phyloP scores from a whole-genome alignment of 2,329 filamentous ascomycete species.

The Rutstroemia sp. region DNA sequence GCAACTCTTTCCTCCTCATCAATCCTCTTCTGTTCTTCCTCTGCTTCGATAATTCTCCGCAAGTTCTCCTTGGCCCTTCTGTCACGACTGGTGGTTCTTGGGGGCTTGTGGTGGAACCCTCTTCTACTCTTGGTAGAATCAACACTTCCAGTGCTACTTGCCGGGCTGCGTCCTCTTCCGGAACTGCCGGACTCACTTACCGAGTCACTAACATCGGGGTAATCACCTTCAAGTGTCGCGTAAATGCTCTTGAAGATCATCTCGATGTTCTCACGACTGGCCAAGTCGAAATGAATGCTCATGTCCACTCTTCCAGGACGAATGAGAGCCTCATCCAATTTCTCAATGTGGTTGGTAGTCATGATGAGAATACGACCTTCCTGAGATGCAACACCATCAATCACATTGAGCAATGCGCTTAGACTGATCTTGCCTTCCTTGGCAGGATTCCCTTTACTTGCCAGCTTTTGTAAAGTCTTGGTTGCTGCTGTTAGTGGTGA shows the following conservation, averaged over 20 bases:
- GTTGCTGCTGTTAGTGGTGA: not conserved
- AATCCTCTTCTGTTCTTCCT: conserved; percentile 13
- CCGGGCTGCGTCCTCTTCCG: conserved; percentile 37
- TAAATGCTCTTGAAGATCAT: conserved; percentile 28
- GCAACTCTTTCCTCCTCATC: conserved; percentile 16
- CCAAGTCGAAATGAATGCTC: conserved; percentile 44
- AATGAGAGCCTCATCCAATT: conserved; percentile 53
- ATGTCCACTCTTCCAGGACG: conserved; percentile 57
- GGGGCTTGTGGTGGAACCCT: conserved; percentile 8
- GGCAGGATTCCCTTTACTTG: not conserved
- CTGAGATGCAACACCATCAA: conserved; percentile 60
- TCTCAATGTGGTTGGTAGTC: conserved; percentile 61
- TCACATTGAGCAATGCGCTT: conserved; percentile 59
- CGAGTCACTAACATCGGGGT: conserved; percentile 1
- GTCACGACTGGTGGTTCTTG: conserved; percentile 23
- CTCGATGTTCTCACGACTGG: conserved; percentile 22
- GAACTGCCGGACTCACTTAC: conserved; percentile 27
- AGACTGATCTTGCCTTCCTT: conserved; percentile 48
- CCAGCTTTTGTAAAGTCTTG: not conserved
- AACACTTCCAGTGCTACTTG: not conserved
- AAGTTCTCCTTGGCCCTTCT: not conserved
- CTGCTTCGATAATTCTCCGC: not conserved
- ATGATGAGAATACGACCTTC: conserved; percentile 64
- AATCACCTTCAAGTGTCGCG: conserved; percentile 32
- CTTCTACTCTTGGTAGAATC: conserved; percentile 10